Evolutionary conservation across 2,329 filamentous ascomycete species (phyloP), one percentile per base, ranked within the genome.

Genomic region (Fusarium chuoi): DNA sequence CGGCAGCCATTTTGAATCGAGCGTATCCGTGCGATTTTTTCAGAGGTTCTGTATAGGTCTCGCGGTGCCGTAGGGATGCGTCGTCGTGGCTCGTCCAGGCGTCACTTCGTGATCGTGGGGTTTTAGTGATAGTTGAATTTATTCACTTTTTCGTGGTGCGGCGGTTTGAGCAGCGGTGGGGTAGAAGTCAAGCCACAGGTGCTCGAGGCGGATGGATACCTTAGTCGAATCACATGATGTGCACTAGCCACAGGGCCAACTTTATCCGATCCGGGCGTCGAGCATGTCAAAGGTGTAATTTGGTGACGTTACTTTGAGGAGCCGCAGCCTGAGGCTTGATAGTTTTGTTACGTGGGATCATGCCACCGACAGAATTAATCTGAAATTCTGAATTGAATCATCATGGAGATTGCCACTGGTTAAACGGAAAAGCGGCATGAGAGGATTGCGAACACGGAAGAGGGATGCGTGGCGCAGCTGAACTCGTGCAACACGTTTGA

Each of bases 91-190:
- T 77, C 74, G 72, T 71, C 67, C 63, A 60, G 75, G 71, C 71
- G 62, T 67, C 69, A 68, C 65, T 70, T 78, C 75, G 77, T 77
- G 74, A 81, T 82, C 81, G 81, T 83, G 79, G 80, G 81, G 82
- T 82, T 83, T 81, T 71, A 71, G 76, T 71, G 75, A 78, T 78
- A 67, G 60, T 74, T 77, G 81, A 83, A 83, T 82, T 84, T 83
- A 78, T 77, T 79, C 77, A 79, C 79, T 80, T 83, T 83, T 84
- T 84, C 81, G 81, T 83, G 80, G 80, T 81, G 82, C 79, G 82
- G 78, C 77, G 78, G 67, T 71, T 55, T 74, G 78, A 77, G 36
- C 77, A 73, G 59, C 75, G 78, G 82, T 83, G 81, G 82, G 81
- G 79, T 76, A 65, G n/a, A 39, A 22, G 61, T 59, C 65, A 67